Percentiles rank a stretch among this genome's conserved stretches.
Conservation (phyloP, 2,329 filamentous ascomycete species). For the Westerdykella sp. region DNA sequence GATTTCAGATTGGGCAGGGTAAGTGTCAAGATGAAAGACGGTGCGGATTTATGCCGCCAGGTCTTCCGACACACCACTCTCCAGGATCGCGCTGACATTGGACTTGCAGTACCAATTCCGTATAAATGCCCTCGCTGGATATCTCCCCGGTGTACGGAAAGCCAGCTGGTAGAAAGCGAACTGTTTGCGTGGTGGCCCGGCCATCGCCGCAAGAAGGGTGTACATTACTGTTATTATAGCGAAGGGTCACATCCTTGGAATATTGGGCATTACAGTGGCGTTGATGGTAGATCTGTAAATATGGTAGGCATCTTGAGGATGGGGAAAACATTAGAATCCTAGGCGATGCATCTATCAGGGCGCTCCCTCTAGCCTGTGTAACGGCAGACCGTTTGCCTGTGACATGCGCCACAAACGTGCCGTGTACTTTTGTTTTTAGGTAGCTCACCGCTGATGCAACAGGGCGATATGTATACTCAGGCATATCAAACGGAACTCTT, state of each 20-base stretch:
- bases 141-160: slow-evolving; percentile 88
- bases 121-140: slow-evolving; percentile 76
- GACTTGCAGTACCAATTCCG: slow-evolving; percentile 79
- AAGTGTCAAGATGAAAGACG: slow-evolving; percentile 34
- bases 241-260: not conserved
- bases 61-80: not conserved
- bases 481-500: not conserved
- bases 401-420: not conserved
- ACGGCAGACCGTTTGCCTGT: not conserved
- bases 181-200: not conserved
- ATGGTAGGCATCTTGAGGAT: slow-evolving; percentile 7
- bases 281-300: slow-evolving; percentile 10
- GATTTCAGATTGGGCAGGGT: slow-evolving; percentile 91
- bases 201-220: slow-evolving; percentile 6
- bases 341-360: too few species aligned
- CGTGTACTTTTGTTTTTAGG: too few species aligned
- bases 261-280: slow-evolving; percentile 26
- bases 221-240: slow-evolving; percentile 14
- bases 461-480: too few species aligned
- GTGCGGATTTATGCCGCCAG: not conserved
- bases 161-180: slow-evolving; percentile 71
- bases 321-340: not conserved
- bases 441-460: too few species aligned
- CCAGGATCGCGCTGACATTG: slow-evolving; percentile 5
- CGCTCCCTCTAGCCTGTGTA: not conserved